These are phyloP conservation scores for Aspergillus calidoustus DNA, from an alignment of 2,329 filamentous ascomycete genomes.

Conservation along the genomic window DNA sequence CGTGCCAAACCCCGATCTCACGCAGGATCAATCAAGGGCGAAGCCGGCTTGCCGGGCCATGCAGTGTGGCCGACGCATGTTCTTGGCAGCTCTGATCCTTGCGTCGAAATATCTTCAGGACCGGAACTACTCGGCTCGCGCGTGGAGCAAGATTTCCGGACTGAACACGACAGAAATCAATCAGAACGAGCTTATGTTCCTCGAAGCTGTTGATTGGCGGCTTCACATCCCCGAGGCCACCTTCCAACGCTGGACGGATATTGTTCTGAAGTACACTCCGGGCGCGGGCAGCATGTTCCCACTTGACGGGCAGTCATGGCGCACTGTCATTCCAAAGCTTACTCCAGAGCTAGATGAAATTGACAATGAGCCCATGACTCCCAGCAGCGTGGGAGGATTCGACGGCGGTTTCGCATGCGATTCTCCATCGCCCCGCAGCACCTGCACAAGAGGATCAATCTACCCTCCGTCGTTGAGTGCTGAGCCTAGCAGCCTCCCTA, in stretches of 20 bases:
- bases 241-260: conserved; percentile 92
- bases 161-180: conserved; percentile 93
- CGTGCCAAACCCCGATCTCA: conserved; percentile 82
- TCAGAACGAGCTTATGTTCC: conserved; percentile 91
- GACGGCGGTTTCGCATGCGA: conserved; percentile 32
- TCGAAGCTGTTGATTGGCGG: conserved; percentile 89
- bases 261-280: conserved; percentile 84
- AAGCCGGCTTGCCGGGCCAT: conserved; percentile 75
- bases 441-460: conserved; percentile 16
- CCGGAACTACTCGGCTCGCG: conserved; percentile 93
- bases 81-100: conserved; percentile 89
- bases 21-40: conserved; percentile 80
- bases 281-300: conserved; percentile 48
- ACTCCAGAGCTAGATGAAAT: conserved; percentile 61
- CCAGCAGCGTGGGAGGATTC: conserved; percentile 32
- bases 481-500: conserved; percentile 44
- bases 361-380: conserved; percentile 41
- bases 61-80: conserved; percentile 97
- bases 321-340: conserved; percentile 57
- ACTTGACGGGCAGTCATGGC: conserved; percentile 46
- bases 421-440: conserved; percentile 36
- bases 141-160: conserved; percentile 99
- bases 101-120: conserved; percentile 98
- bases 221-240: conserved; percentile 88
- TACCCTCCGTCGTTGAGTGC: conserved; percentile 22